Conservation (phyloP, 176 grass and related monocot genomes). For the Tillandsia fasciculata region DNA sequence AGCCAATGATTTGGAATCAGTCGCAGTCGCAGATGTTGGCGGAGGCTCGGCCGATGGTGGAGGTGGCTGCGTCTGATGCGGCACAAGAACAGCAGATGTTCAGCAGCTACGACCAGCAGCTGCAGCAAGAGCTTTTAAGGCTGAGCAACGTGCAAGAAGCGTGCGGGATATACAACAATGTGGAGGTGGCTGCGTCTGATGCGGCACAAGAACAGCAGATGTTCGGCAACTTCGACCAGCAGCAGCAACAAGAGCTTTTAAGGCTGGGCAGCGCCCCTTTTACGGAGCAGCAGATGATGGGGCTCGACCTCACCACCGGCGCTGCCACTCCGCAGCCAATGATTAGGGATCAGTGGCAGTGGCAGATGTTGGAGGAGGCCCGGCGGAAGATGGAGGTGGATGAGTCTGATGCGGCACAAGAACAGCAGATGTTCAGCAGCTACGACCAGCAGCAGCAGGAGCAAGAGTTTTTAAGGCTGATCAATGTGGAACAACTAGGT, state of each 20-base stretch:
- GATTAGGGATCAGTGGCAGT: conserved; percentile 4
- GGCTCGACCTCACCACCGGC: conserved; percentile 20
- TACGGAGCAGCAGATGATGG: background rate
- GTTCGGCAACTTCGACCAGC: no score
- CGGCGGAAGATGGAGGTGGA: conserved; percentile 27
- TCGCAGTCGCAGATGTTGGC: conserved; percentile 17
- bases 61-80: conserved; percentile 19
- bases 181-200: no score
- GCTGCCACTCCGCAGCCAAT: conserved; percentile 7
- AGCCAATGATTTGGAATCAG: background rate
- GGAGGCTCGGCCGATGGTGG: background rate
- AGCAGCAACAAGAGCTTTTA: conserved; percentile 2
- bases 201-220: no score
- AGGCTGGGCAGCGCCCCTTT: background rate
- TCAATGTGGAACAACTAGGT: background rate
- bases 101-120: no score
- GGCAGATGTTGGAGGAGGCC: conserved; percentile 30
- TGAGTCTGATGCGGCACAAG: conserved; percentile 22
- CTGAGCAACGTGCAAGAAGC: no score
- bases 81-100: conserved; percentile 13
- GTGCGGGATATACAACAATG: no score
- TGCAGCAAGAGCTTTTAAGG: no score
- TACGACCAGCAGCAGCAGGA: conserved; percentile 1
- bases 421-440: no score
- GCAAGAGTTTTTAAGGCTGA: background rate